These are phyloP conservation scores for Galerina marginata DNA, from an alignment of 768 basidiomycete species.

Conservation along the genomic window DNA sequence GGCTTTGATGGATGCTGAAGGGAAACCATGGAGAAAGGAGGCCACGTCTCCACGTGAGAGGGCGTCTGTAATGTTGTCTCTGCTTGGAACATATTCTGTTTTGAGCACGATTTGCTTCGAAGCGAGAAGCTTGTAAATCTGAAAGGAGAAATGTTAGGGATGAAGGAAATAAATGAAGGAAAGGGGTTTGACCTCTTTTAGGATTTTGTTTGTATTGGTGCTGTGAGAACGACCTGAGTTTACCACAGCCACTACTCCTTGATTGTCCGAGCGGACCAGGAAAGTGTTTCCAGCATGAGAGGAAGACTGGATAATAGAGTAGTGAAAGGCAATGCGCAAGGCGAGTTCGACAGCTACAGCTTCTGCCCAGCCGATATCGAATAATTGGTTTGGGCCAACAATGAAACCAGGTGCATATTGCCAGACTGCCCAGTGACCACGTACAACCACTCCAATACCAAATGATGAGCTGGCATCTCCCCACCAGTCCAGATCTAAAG, in stretches of 20 bases:
- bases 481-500: conserved; percentile 27
- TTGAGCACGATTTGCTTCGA: too few relatives aligned
- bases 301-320: conserved; percentile 1
- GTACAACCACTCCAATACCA: conserved; percentile 46
- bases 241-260: conserved; percentile 37
- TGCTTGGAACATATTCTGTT: conserved; percentile 11
- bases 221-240: conserved; percentile 23
- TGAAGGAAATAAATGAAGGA: too few relatives aligned
- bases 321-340: conserved; percentile 9
- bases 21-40: conserved; percentile 16
- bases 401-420: too few relatives aligned
- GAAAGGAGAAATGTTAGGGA: too few relatives aligned
- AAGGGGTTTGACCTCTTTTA: too few relatives aligned
- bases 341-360: conserved; percentile 34
- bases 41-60: conserved; percentile 23
- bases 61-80: conserved; percentile 18
- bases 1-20: background rate
- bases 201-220: too few relatives aligned
- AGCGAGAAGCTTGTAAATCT: too few relatives aligned
- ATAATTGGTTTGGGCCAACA: too few relatives aligned
- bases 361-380: too few relatives aligned
- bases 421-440: too few relatives aligned
- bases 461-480: conserved; percentile 44
- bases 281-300: conserved; percentile 20
- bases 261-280: conserved; percentile 40